A percentile compares a stretch with the other conserved stretches of the same genome.
phyloP scores from a whole-genome alignment of 2,329 filamentous ascomycete genomes.

The Simplicillium sp. region DNA sequence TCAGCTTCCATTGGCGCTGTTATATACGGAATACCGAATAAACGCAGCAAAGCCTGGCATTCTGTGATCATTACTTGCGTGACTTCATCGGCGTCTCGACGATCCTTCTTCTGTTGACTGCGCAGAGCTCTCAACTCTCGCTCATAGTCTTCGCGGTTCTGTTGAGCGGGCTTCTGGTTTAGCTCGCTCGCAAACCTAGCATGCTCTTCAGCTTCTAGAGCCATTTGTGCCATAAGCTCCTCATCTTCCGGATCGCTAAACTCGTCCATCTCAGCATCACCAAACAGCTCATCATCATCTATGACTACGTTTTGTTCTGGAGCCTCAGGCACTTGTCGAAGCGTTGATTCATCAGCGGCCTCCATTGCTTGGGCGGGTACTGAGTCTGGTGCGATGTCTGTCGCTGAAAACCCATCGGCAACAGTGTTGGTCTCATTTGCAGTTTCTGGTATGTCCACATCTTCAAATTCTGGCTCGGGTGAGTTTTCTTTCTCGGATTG shows the following conservation, averaged over 20 bases:
- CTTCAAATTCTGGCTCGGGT: slow-evolving; percentile 24
- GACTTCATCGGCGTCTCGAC: slow-evolving; percentile 91
- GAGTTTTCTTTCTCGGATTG: slow-evolving; percentile 5
- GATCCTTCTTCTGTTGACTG: slow-evolving; percentile 92
- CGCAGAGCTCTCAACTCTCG: slow-evolving; percentile 77
- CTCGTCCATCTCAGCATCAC: slow-evolving; percentile 59
- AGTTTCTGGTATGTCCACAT: slow-evolving; percentile 16
- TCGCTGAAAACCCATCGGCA: no score
- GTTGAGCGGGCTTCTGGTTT: slow-evolving; percentile 61
- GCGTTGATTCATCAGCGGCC: not conserved
- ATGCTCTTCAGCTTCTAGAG: slow-evolving; percentile 86
- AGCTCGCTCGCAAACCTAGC: slow-evolving; percentile 83
- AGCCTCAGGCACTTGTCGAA: not conserved
- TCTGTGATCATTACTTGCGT: slow-evolving; percentile 93
- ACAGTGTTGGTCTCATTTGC: slow-evolving; percentile 3
- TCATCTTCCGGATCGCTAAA: slow-evolving; percentile 88
- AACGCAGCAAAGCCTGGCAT: slow-evolving; percentile 78
- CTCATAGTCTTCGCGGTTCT: slow-evolving; percentile 75
- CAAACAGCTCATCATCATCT: slow-evolving; percentile 31
- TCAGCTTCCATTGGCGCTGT: slow-evolving; percentile 99
- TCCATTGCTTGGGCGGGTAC: not conserved
- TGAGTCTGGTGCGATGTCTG: no score
- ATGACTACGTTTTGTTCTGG: slow-evolving; percentile 6
- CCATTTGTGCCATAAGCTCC: slow-evolving; percentile 77
- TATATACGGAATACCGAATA: slow-evolving; percentile 93